phyloP scores from a whole-genome alignment of 148 eudicot species.

The Camellia japonica region DNA sequence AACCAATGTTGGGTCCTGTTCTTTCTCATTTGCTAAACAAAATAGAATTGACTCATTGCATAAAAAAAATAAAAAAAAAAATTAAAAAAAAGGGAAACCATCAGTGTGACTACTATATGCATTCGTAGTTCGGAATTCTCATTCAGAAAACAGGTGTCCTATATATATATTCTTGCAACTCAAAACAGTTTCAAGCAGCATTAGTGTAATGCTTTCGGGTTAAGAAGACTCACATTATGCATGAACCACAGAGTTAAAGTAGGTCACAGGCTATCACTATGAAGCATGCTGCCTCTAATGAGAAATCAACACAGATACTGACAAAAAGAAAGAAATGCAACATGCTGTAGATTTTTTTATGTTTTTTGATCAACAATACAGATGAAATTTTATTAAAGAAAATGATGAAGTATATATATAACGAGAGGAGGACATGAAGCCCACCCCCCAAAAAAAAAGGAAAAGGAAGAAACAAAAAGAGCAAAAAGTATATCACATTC shows the following conservation, averaged over 20 bases:
- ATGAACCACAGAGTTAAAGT: background rate
- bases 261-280: background rate
- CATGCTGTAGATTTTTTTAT: background rate
- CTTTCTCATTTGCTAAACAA: background rate
- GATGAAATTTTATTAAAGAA: too few relatives aligned
- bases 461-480: too few relatives aligned
- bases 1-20: background rate
- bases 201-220: background rate
- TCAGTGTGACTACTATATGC: background rate
- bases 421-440: too few relatives aligned
- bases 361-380: too few relatives aligned
- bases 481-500: too few relatives aligned
- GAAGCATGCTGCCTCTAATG: background rate
- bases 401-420: too few relatives aligned
- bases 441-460: too few relatives aligned
- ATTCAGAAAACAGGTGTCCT: background rate
- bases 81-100: too few relatives aligned
- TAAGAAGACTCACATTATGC: background rate
- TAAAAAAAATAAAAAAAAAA: too few relatives aligned
- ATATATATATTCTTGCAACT: background rate
- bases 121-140: background rate
- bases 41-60: background rate
- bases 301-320: background rate
- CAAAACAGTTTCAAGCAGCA: constrained; percentile 1
- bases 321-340: background rate